phyloP scores from a whole-genome alignment of 2,329 filamentous ascomycete species.

The Celoporthe dispersa region DNA sequence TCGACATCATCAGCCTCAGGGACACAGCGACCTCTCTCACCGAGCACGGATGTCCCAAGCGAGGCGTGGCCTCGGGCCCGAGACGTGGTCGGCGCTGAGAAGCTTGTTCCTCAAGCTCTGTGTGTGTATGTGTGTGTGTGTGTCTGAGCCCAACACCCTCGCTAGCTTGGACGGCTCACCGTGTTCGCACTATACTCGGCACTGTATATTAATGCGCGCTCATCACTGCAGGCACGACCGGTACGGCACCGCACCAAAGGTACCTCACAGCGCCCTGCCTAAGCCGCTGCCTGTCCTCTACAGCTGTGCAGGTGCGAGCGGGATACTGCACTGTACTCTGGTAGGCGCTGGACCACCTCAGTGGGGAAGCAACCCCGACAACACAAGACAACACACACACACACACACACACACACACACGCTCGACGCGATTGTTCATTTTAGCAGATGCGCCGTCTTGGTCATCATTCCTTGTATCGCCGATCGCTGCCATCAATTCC shows the following conservation, averaged over 20 bases:
- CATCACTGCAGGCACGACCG: not conserved
- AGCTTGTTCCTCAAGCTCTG: not conserved
- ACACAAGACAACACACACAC: not conserved
- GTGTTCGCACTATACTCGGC: not conserved
- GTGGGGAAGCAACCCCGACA: not conserved
- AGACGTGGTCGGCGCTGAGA: not conserved
- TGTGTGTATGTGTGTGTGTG: not conserved
- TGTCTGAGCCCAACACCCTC: not conserved
- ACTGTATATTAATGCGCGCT: not conserved
- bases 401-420: not conserved
- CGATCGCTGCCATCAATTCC: not conserved
- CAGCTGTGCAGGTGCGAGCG: no score
- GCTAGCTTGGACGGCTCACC: not conserved
- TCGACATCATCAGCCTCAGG: not conserved
- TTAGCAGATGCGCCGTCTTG: not conserved
- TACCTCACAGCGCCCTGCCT: not conserved
- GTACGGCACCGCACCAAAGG: not conserved
- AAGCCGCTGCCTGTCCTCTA: not conserved
- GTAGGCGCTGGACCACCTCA: not conserved
- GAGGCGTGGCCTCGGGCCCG: not conserved
- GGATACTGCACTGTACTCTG: not conserved
- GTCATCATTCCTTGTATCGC: constrained; percentile 1
- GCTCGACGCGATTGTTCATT: not conserved
- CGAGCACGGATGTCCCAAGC: not conserved
- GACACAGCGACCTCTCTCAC: not conserved